Percentiles rank a stretch among this genome's conserved stretches.
These are phyloP conservation scores for Prototheca cutis DNA, from an alignment of 163 green algal genomes.

Conservation along the genomic window DNA sequence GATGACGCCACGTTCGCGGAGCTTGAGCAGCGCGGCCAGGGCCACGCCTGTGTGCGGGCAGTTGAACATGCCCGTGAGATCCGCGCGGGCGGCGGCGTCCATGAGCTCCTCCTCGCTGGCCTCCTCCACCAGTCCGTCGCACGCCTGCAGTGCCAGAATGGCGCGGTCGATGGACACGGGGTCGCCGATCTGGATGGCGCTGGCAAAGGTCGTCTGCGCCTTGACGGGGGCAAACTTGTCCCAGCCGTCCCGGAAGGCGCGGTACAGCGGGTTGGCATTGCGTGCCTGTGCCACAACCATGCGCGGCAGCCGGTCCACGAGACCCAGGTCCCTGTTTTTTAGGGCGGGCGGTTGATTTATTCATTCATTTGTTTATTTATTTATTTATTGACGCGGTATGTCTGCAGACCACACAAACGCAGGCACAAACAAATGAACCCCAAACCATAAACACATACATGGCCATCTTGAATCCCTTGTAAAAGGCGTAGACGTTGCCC, in stretches of 20 bases:
- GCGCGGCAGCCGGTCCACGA: constrained; percentile 85
- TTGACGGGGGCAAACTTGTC: constrained; percentile 81
- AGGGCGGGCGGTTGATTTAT: too few species aligned
- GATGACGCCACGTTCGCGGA: constrained; percentile 78
- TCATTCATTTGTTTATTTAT: too few species aligned
- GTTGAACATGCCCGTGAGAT: constrained; percentile 99
- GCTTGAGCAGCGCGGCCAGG: constrained; percentile 93
- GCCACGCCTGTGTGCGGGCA: constrained; percentile 98
- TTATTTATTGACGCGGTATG: too few species aligned
- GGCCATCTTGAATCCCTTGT: constrained; percentile 99
- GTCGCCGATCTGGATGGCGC: constrained; percentile 98
- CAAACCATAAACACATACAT: too few species aligned
- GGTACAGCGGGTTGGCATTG: constrained; percentile 96
- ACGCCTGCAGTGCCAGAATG: constrained; percentile 80
- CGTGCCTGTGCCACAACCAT: constrained; percentile 83
- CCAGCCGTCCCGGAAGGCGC: constrained; percentile 73
- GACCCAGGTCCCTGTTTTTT: constrained; percentile 83
- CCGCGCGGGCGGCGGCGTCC: constrained; percentile 89
- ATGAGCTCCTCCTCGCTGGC: constrained; percentile 97
- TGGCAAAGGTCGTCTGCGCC: constrained; percentile 90
- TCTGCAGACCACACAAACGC: too few species aligned
- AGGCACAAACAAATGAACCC: too few species aligned
- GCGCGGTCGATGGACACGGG: constrained; percentile 95
- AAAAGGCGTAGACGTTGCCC: constrained; percentile 99
- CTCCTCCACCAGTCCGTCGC: constrained; percentile 88